Conservation (phyloP, 768 basidiomycete species). For the Termitomyces sp. region DNA sequence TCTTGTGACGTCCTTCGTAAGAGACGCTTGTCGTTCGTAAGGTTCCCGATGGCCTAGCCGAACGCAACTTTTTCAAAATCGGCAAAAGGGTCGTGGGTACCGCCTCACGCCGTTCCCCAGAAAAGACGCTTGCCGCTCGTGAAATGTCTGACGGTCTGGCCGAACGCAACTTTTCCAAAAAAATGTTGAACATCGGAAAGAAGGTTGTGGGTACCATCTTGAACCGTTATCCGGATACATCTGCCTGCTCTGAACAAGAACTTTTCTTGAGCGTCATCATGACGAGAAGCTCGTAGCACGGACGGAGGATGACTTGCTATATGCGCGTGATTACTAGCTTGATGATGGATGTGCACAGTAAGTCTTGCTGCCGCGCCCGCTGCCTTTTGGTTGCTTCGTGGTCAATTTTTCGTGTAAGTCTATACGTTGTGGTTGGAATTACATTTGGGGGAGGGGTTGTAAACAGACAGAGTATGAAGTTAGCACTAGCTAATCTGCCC, state of each 20-base stretch:
- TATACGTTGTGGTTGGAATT: background rate
- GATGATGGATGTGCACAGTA: constrained; percentile 1
- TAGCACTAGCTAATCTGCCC: background rate
- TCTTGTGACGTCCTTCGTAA: background rate
- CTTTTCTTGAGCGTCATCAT: background rate
- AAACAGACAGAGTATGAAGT: background rate
- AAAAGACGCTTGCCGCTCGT: background rate
- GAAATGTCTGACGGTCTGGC: background rate
- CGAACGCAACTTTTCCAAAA: background rate
- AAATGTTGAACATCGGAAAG: background rate
- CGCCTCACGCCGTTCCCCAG: background rate
- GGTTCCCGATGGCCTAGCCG: background rate
- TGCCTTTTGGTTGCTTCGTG: background rate
- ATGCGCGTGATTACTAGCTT: background rate
- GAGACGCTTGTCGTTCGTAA: too few species aligned
- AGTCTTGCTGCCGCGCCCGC: background rate
- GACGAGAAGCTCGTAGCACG: background rate
- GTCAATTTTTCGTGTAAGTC: background rate
- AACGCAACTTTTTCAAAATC: constrained; percentile 1
- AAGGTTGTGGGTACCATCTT: background rate
- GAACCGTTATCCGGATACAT: background rate
- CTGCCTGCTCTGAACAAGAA: background rate
- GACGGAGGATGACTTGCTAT: background rate
- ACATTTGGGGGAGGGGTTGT: background rate
- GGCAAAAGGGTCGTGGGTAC: too few species aligned